Evolutionary conservation across 1,139 yeast genomes (phyloP), one percentile per base, ranked within the genome.

Genomic region (Hyphopichia buzzinii): DNA sequence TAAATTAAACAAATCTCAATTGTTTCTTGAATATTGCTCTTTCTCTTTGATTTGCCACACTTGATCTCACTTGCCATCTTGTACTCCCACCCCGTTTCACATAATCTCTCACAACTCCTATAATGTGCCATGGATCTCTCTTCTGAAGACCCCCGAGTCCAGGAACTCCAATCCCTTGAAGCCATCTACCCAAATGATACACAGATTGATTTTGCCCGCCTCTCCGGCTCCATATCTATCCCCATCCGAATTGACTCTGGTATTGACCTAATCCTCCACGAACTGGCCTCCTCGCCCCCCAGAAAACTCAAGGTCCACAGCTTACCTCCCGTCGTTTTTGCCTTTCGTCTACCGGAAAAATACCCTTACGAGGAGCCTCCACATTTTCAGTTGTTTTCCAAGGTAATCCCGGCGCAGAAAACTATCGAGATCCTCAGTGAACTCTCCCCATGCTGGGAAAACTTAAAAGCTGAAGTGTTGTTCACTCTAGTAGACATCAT

Each of bases 171-270:
- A 34, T 67, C 78, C 2, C 48, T 79, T 25, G 46, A 46, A 36
- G 71, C 74, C 3, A 79, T 79, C 31, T 81, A 64, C 46, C 81
- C 81, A 1, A 77, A 77, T 43, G 50, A 47, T 8, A 30, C 65
- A 1, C 38, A 40, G 3, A 39, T 67, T 4, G 50, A 55, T 30
- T 35, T 34, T 1, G 33, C 26, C 0, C n/a, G 36, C 1, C 40
- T 41, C 10, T 11, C 47, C 1, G 74, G 74, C 2, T 21, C 46
- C 0, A 42, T 67, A 1, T 42, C 38, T 2, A 50, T 72, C 3
- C 67, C 66, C 0, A 39, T 69, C 1, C 37, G 37, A 2, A 33
- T 54, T 15, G 66, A 59, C 4, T 28, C 39, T 0, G 55, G 52
- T 1, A 32, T 59, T 4, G 15, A 23, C 1, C 37, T 51, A 7